Evolutionary conservation across 441 rosid species (phyloP), one percentile per base, ranked within the genome.

Genomic region (Aquilaria agallochum): DNA sequence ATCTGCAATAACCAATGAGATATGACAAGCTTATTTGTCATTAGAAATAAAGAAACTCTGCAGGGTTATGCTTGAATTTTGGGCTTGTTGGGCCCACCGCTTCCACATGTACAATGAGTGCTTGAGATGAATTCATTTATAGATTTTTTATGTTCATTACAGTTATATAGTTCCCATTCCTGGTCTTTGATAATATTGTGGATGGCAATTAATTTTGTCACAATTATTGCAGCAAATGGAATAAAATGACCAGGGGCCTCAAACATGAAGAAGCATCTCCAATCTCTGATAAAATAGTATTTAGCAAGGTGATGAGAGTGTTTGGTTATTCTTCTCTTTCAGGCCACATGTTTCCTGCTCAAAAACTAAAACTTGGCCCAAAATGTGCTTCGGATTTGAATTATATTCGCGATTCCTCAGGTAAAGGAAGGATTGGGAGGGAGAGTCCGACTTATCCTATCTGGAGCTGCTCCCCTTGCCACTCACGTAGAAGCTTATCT

Each of bases 391-490:
- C 27, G 27, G 27, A 20, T 20, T 20, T 20, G 27, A 20, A 55
- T 72, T 36, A 20, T 56, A 56, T 42, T 53, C 59, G 34, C 31
- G 45, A 55, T 58, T 65, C 60, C 58, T 61, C 80, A 91, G 96
- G 97, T 95, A 56, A 87, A 82, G 81, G 85, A 88, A 82, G 94
- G 87, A 1, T 80, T 91, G 68, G 99, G 99, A 50, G 97, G 97
- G 60, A 84, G 76, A 32, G 92, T 91, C 67, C 80, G 97, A 40
- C 76, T 95, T 45, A 86, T 95, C 74, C 72, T 95, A 56, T 95
- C 99, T n/a, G 96, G 97, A 59, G 99, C 92, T 4, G 96, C 97
- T 56, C 99, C 99, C 71, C 86, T 95, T 27, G 77, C 95, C 69
- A 53, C 77, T 56, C 99, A 91, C 47, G 87, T 91, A 30, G 99